Base-by-base conservation (phyloP, 495 filamentous ascomycete species). In the Penicillium antarcticum region DNA sequence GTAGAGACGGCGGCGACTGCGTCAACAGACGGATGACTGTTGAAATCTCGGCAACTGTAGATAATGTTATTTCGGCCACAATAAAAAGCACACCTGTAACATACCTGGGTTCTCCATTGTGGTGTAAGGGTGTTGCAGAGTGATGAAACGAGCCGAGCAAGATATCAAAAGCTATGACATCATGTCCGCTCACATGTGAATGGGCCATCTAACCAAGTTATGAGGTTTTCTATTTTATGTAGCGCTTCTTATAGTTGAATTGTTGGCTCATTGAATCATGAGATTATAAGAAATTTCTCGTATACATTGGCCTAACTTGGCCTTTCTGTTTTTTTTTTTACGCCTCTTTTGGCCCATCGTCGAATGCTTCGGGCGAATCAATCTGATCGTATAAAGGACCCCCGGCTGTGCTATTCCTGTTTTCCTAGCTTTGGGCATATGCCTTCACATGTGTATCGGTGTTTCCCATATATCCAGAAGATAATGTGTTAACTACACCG, bases 11-110 rank as follows among this genome's bases (percentile, higher is more conserved):
- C 0, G 80, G 64, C 12, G 82, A 79, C 63, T 88, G 80, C 21
- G 81, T 86, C 40, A 96, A 76, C 43, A 74, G 60, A 34, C 74
- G 78, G 63, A 96, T 87, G 31, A 95, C 72, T 7, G 58, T 56
- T 19, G 76, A 58, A 57, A 92, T 83, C 41, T 87, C 82, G 39
- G 60, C 45, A 29, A 73, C 74, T 80, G 48, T 48, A 38, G 17
- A 42, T 36, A 14, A 3, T 4, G 17, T 39, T 34, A 45, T 31
- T 24, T 35, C 2, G 3, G 34, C 2, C 11, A 33, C 14, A 10
- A 2, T 31, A 34, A 18, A 4, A 3, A n/a, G 11, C 7, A 53
- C 49, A 38, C 19, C 3, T 7, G 0, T 12, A 29, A 35, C 32
- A 38, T 47, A 73, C 74, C 67, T 63, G 74, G 74, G 17, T 71